Conservation (phyloP, 1,284 basidiomycete species). For the Ustilago vetiveriae region DNA sequence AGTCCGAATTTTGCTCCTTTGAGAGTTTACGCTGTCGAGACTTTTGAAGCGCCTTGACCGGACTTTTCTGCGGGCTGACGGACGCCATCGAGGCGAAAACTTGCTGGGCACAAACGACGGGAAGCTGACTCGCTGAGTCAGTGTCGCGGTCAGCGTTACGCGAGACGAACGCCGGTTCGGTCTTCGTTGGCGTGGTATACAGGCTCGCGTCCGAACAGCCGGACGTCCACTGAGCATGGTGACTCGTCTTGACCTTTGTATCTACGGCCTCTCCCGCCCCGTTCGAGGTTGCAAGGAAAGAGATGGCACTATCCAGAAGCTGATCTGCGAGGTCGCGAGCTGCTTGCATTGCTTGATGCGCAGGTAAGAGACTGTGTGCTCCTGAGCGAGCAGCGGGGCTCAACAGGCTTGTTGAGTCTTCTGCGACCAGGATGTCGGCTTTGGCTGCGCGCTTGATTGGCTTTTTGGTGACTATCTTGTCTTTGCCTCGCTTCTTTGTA, state of each 20-base stretch:
- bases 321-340: slow-evolving; percentile 21
- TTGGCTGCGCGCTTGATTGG: slow-evolving; percentile 20
- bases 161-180: neutral
- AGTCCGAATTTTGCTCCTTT: slow-evolving; percentile 1
- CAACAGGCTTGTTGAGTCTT: neutral
- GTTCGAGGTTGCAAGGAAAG: neutral
- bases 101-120: slow-evolving; percentile 14
- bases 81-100: slow-evolving; percentile 27
- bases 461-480: slow-evolving; percentile 23
- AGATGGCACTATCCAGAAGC: slow-evolving; percentile 9
- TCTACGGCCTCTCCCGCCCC: neutral
- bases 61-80: slow-evolving; percentile 23
- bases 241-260: neutral
- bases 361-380: slow-evolving; percentile 11
- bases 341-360: slow-evolving; percentile 11
- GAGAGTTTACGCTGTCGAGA: slow-evolving; percentile 20
- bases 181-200: too few species aligned
- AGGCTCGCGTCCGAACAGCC: too few species aligned
- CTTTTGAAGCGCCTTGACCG: slow-evolving; percentile 26
- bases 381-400: neutral
- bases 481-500: slow-evolving; percentile 31
- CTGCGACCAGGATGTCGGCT: slow-evolving; percentile 1
- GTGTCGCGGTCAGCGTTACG: neutral
- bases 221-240: too few species aligned
- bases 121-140: slow-evolving; percentile 9